Base-by-base conservation (phyloP, 371 early-diverging fungal genomes). In the Mortierella sp. region DNA sequence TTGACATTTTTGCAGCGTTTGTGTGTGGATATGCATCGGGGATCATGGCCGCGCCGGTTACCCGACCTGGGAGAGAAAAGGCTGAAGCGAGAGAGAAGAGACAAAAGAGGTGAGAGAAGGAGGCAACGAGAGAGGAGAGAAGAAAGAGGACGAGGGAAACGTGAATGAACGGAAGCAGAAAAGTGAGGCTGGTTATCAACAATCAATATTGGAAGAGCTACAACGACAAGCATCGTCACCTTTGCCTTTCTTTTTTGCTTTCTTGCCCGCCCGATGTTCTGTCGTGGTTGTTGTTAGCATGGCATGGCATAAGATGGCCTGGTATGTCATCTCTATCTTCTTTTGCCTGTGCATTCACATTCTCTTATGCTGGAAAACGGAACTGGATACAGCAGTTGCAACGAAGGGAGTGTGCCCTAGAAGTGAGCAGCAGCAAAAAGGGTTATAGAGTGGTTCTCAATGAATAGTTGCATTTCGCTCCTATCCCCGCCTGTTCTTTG, bases 71-170 rank as follows among this genome's bases (percentile, higher is more conserved):
- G 21, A 18, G 65, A 65, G 32, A 24, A n/a, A 72, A 46, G 21
- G 48, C 35, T n/a, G 71, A 4, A 58, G 44, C 56, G 58, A 56
- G 44, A 76, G 48, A 55, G n/a, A 72, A 72, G 48, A 71, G 71
- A 76, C 27, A 71, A 14, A 21, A 48, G 29, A 35, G 21, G 38
- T 38, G 32, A 58, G 58, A 54, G 54, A 32, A 44, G 18, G 35
- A 35, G 35, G 35, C 35, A 35, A 35, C 3, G 35, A 8, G 14
- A 38, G 38, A 29, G 29, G 29, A 41, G 43, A 55, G 27, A 70
- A 14, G 27, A 55, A 18, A 29, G 58, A 32, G 63, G n/a, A 46
- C 14, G 16, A 49, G 29, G 18, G 48, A 12, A 35, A 21, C 16
- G 4, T 4, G 35, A 29, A 46, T n/a, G 46, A 35, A 35, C 2